Conservation (phyloP, 2,329 filamentous ascomycete genomes). For the Exophiala bonariae region DNA sequence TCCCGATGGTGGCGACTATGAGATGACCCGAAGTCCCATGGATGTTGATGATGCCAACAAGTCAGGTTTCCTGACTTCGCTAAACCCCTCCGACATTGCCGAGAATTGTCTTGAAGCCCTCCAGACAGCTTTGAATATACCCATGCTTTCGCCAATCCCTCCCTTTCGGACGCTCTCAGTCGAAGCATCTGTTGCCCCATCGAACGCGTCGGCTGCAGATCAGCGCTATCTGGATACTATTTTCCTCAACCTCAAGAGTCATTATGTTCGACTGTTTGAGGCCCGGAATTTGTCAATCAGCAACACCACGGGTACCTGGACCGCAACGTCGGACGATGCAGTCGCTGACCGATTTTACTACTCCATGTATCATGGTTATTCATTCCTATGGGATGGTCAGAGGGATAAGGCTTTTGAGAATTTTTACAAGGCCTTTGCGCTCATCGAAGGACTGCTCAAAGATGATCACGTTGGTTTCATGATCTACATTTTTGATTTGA, state of each 20-base stretch:
- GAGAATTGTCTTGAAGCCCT: constrained; percentile 19
- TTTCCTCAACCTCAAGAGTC: constrained; percentile 23
- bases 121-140: constrained; percentile 20
- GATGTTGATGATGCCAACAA: constrained; percentile 14
- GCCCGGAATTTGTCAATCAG: constrained; percentile 24
- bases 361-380: constrained; percentile 29
- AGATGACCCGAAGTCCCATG: constrained; percentile 17
- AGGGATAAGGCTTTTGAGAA: constrained; percentile 26
- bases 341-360: constrained; percentile 28
- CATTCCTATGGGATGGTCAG: constrained; percentile 27
- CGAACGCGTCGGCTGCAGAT: constrained; percentile 16
- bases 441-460: constrained; percentile 26
- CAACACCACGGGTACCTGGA: constrained; percentile 24
- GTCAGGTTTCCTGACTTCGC: constrained; percentile 6
- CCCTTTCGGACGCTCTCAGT: constrained; percentile 26
- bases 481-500: constrained; percentile 29
- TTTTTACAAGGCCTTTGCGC: constrained; percentile 25
- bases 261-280: constrained; percentile 26
- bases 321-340: constrained; percentile 26
- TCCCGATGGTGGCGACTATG: constrained; percentile 19
- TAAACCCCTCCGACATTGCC: constrained; percentile 20
- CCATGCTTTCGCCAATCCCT: constrained; percentile 23
- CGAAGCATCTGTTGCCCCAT: constrained; percentile 21
- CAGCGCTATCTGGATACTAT: constrained; percentile 24
- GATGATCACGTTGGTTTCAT: constrained; percentile 29